These are phyloP conservation scores for Canariomyces notabilis DNA, from an alignment of 2,329 filamentous ascomycete species.

Conservation along the genomic window DNA sequence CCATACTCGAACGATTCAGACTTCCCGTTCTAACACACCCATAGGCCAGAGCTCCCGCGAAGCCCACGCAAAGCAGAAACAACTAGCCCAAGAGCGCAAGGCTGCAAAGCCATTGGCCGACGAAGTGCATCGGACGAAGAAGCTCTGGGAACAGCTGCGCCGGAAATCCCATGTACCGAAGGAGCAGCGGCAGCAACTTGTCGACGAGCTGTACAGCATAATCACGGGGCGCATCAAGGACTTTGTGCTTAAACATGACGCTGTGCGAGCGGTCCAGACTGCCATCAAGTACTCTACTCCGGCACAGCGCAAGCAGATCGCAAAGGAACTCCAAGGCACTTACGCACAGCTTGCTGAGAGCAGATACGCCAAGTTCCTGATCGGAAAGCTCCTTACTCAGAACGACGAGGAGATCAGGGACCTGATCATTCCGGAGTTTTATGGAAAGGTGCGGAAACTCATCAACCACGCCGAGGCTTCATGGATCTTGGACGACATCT, in stretches of 20 bases:
- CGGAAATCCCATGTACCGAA: constrained; percentile 89
- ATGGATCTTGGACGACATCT: constrained; percentile 97
- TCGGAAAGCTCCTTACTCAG: constrained; percentile 92
- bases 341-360: constrained; percentile 86
- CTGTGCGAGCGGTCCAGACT: constrained; percentile 92
- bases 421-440: constrained; percentile 89
- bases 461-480: constrained; percentile 95
- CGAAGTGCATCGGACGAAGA: constrained; percentile 82
- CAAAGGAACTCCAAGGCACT: constrained; percentile 76
- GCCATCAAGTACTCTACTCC: constrained; percentile 91
- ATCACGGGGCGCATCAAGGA: constrained; percentile 89
- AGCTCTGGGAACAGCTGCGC: constrained; percentile 91
- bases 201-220: constrained; percentile 85
- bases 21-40: constrained; percentile 6
- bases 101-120: constrained; percentile 90
- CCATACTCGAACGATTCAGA: background rate
- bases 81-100: constrained; percentile 81
- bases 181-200: constrained; percentile 80
- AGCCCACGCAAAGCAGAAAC: constrained; percentile 89
- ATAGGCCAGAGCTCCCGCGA: constrained; percentile 68
- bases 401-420: constrained; percentile 83
- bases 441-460: constrained; percentile 83
- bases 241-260: constrained; percentile 97
- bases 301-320: constrained; percentile 81
- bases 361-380: constrained; percentile 94